These are phyloP conservation scores for Hibiscus mutabilis DNA, from an alignment of 345 rosid species.

Conservation along the genomic window DNA sequence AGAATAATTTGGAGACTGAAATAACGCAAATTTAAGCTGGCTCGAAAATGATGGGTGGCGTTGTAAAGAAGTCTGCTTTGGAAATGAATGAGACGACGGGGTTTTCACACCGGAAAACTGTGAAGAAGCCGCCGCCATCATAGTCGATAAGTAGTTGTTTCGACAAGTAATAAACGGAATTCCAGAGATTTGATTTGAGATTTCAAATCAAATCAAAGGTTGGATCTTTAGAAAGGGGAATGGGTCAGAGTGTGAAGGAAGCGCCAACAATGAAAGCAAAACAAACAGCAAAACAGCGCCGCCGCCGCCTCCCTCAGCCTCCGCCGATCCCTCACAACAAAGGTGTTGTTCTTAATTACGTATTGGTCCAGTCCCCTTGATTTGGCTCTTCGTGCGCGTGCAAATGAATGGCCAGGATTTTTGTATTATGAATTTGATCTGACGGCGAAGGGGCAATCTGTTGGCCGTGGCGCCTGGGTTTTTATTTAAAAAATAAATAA, in stretches of 20 bases:
- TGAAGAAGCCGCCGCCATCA: conserved; percentile 19
- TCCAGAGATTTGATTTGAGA: background rate
- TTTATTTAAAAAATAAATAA: background rate
- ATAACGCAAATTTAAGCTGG: conserved; percentile 14
- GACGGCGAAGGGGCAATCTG: background rate
- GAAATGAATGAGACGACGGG: background rate
- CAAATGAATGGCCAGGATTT: background rate
- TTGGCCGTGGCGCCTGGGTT: conserved; percentile 2
- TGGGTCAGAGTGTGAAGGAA: background rate
- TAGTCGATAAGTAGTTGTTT: conserved; percentile 6
- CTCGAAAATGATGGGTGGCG: conserved; percentile 7
- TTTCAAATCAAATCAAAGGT: too few species aligned
- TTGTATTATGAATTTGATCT: background rate
- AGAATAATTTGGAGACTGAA: conserved; percentile 1
- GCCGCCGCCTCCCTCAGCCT: background rate
- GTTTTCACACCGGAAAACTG: conserved; percentile 18
- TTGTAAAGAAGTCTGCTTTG: conserved; percentile 6
- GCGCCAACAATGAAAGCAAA: background rate
- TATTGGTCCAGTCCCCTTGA: background rate
- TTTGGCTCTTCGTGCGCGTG: background rate
- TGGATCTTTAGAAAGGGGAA: background rate
- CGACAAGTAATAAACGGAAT: conserved; percentile 11
- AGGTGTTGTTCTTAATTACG: background rate
- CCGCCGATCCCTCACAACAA: background rate
- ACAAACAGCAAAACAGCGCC: background rate